Evolutionary conservation across 73 alveolate species (phyloP).

Genomic region (Paramecium pentaurelia): DNA sequence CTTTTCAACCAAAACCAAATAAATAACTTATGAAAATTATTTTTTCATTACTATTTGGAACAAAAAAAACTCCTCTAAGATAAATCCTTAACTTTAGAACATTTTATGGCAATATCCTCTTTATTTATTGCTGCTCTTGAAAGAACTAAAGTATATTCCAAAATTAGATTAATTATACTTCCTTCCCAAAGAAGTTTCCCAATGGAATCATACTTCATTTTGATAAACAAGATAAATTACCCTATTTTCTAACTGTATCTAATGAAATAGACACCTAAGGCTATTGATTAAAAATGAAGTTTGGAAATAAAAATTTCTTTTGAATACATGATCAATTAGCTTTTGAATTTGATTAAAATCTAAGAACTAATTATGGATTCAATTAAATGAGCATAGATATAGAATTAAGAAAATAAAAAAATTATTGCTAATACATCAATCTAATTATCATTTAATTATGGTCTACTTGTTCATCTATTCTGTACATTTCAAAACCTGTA

Average conservation of each 20-base stretch:
- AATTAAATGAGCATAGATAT: constrained; percentile 4
- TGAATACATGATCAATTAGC: not conserved
- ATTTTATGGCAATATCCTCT: not conserved
- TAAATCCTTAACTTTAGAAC: not conserved
- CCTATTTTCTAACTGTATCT: not conserved
- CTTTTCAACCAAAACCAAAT: not conserved
- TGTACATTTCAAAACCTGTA: not conserved
- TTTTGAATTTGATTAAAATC: not conserved
- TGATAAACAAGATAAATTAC: not conserved
- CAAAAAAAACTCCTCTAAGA: not conserved
- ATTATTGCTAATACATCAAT: not conserved
- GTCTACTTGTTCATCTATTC: not conserved
- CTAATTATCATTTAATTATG: not conserved
- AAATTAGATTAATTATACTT: not conserved
- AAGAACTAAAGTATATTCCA: not conserved
- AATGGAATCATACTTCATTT: not conserved
- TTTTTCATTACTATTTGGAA: not conserved
- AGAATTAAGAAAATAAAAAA: not conserved
- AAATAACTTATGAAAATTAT: not conserved
- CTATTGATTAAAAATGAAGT: not conserved
- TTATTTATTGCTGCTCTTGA: not conserved
- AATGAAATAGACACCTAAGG: not conserved
- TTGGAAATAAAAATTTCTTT: not conserved
- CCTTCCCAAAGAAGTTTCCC: not conserved
- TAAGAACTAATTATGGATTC: not conserved